A percentile compares a stretch with the other conserved stretches of the same genome.
phyloP scores from a whole-genome alignment of 2,329 filamentous ascomycete species.

The Phaeosphaeriaceae sp. region DNA sequence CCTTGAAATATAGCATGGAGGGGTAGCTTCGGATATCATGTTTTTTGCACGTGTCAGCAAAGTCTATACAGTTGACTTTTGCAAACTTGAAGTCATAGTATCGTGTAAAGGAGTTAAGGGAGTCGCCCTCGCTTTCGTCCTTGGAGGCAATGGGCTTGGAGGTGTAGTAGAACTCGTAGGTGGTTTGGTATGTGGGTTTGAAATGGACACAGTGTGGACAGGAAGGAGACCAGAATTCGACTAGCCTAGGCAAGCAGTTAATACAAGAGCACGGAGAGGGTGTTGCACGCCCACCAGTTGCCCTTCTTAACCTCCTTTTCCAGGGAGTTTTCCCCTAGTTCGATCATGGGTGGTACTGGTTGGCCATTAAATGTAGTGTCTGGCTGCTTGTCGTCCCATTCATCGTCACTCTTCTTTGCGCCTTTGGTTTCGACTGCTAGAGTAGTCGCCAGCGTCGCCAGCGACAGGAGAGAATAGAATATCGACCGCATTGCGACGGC shows the following conservation, averaged over 20 bases:
- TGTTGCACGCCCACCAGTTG: constrained; percentile 63
- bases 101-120: constrained; percentile 72
- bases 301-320: constrained; percentile 66
- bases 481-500: constrained; percentile 43
- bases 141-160: constrained; percentile 69
- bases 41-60: constrained; percentile 75
- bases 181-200: constrained; percentile 85
- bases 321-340: constrained; percentile 65
- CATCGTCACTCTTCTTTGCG: constrained; percentile 29
- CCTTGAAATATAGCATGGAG: constrained; percentile 78
- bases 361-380: constrained; percentile 70
- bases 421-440: constrained; percentile 26
- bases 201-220: constrained; percentile 77
- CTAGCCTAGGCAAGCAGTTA: constrained; percentile 39
- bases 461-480: constrained; percentile 46
- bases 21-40: constrained; percentile 75
- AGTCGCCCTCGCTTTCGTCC: constrained; percentile 55
- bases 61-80: constrained; percentile 82
- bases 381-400: constrained; percentile 36
- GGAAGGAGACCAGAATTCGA: constrained; percentile 60
- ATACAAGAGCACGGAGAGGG: background rate
- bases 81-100: constrained; percentile 92
- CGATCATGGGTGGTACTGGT: constrained; percentile 68
- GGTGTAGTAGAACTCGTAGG: constrained; percentile 95
- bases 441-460: constrained; percentile 42